Percentiles rank a stretch among this genome's conserved stretches.
Conservation (phyloP, 257 asterid genomes). For the Galeopsis tetrahit region DNA sequence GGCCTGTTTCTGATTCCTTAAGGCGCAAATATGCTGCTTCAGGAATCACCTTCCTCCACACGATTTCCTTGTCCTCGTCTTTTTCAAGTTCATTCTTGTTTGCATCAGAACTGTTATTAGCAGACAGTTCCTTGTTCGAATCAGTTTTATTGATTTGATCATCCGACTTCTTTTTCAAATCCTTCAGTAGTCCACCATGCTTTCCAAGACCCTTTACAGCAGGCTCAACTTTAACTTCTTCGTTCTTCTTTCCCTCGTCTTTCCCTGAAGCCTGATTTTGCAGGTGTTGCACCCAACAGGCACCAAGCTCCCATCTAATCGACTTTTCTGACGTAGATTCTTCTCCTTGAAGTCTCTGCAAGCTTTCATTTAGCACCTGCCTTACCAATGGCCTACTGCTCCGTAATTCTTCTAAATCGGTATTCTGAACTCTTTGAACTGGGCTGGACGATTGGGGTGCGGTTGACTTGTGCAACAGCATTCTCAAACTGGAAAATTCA, state of each 20-base stretch:
- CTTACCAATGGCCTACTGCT: constrained; percentile 53
- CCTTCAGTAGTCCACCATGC: constrained; percentile 74
- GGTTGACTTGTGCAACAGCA: constrained; percentile 69
- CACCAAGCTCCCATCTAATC: constrained; percentile 86
- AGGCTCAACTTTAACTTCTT: constrained; percentile 65
- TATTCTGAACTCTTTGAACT: constrained; percentile 56
- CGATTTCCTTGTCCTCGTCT: constrained; percentile 59
- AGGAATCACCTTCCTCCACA: constrained; percentile 66
- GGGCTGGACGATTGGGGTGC: constrained; percentile 57
- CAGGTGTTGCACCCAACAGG: constrained; percentile 86
- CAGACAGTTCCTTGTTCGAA: constrained; percentile 46
- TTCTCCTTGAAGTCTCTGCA: constrained; percentile 58
- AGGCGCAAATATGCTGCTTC: constrained; percentile 75
- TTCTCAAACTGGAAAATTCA: constrained; percentile 66
- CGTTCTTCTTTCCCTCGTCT: constrained; percentile 53
- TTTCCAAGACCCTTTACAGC: constrained; percentile 85
- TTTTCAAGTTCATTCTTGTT: constrained; percentile 53
- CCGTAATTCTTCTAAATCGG: constrained; percentile 57
- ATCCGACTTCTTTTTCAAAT: constrained; percentile 67
- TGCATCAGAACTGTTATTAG: constrained; percentile 42
- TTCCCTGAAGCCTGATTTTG: constrained; percentile 67
- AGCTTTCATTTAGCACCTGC: constrained; percentile 64
- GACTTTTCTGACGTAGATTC: constrained; percentile 49
- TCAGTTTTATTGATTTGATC: constrained; percentile 53
- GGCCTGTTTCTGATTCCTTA: constrained; percentile 79